Percentiles rank a stretch among this genome's conserved stretches.
Conservation (phyloP, 495 filamentous ascomycete species). For the Hypoxylon fuscum region DNA sequence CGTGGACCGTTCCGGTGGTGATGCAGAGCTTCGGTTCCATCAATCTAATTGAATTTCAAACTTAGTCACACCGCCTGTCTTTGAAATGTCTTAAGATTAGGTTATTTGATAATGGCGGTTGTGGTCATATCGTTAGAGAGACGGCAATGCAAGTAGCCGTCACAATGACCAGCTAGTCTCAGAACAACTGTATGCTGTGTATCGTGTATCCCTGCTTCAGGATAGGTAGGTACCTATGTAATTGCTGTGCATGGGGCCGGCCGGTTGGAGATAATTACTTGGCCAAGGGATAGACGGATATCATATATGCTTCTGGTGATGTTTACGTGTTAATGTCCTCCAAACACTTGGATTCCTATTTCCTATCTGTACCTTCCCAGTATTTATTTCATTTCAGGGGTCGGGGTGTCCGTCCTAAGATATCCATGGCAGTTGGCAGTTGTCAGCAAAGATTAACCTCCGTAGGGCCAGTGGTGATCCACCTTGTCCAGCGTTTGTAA, state of each 20-base stretch:
- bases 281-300: constrained; percentile 5
- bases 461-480: background rate
- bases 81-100: constrained; percentile 8
- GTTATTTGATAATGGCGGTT: background rate
- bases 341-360: no score
- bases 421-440: background rate
- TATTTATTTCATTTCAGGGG: no score
- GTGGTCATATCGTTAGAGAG: constrained; percentile 11
- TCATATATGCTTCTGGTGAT: constrained; percentile 16
- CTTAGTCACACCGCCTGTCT: constrained; percentile 1
- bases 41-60: constrained; percentile 18
- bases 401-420: no score
- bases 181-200: constrained; percentile 21
- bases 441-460: no score
- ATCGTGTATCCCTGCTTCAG: constrained; percentile 8
- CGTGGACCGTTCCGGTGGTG: constrained; percentile 17
- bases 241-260: constrained; percentile 8
- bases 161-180: constrained; percentile 18
- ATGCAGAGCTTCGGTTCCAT: constrained; percentile 27
- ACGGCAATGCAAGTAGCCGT: constrained; percentile 30
- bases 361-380: no score
- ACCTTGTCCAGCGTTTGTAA: constrained; percentile 10
- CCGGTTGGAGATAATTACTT: constrained; percentile 3
- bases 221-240: background rate
- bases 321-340: no score